These are phyloP conservation scores for Aphanocladium album DNA, from an alignment of 2,329 filamentous ascomycete genomes.

Conservation along the genomic window DNA sequence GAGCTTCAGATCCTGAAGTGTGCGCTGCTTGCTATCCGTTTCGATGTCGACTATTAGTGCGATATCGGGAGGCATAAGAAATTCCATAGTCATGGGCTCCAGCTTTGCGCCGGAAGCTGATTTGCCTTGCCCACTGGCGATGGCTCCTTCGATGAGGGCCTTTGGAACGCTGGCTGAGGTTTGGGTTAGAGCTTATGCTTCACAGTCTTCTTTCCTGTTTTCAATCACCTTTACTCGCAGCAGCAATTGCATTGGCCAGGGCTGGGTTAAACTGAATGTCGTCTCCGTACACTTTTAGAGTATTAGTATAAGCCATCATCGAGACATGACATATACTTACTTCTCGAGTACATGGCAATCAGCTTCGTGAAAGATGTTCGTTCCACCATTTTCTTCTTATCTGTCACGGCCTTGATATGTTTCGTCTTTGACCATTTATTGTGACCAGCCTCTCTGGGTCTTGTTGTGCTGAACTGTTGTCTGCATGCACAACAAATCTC, in stretches of 20 bases:
- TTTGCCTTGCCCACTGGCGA: constrained; percentile 82
- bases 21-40: constrained; percentile 73
- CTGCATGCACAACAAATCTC: constrained; percentile 43
- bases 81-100: constrained; percentile 75
- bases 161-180: constrained; percentile 70
- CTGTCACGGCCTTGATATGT: constrained; percentile 86
- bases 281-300: constrained; percentile 61
- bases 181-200: constrained; percentile 4
- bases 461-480: constrained; percentile 43
- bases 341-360: constrained; percentile 69
- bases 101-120: constrained; percentile 69
- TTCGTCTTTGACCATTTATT: constrained; percentile 96
- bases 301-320: constrained; percentile 1
- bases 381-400: constrained; percentile 70
- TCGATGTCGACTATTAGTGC: constrained; percentile 81
- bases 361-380: constrained; percentile 65
- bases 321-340: constrained; percentile 37
- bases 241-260: constrained; percentile 65
- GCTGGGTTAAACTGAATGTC: constrained; percentile 70
- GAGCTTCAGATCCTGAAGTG: constrained; percentile 66
- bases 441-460: constrained; percentile 59
- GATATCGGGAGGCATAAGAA: constrained; percentile 69
- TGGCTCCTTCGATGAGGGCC: constrained; percentile 73
- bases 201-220: background rate
- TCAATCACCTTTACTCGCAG: constrained; percentile 67